phyloP scores from a whole-genome alignment of 805 yeast genomes.

The Nakazawaea ishiwadae region DNA sequence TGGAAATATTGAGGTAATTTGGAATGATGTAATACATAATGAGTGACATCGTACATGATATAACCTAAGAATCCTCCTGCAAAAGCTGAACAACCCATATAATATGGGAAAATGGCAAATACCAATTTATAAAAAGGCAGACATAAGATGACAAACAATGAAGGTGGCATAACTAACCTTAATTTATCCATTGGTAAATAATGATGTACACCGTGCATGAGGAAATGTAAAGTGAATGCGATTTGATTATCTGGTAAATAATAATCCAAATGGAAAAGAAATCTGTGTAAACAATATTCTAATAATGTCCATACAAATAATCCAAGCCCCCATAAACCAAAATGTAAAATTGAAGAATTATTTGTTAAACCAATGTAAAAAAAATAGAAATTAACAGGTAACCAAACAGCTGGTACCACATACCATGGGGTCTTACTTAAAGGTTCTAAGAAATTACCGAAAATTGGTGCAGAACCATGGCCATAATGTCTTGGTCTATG shows the following conservation, averaged over 20 bases:
- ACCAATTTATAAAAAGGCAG: conserved; percentile 80
- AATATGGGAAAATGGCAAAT: conserved; percentile 70
- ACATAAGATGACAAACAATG: conserved; percentile 67
- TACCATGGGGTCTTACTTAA: conserved; percentile 91
- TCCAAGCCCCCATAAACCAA: conserved; percentile 71
- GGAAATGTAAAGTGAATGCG: conserved; percentile 79
- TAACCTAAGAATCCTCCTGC: conserved; percentile 97
- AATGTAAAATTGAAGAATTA: conserved; percentile 40
- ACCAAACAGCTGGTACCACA: conserved; percentile 84
- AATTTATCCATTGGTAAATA: conserved; percentile 94
- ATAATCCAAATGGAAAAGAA: conserved; percentile 87
- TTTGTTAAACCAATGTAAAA: conserved; percentile 53
- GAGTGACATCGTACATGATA: conserved; percentile 88
- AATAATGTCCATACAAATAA: conserved; percentile 88
- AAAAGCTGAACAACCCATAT: conserved; percentile 86
- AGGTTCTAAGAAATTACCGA: conserved; percentile 94
- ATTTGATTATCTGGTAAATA: conserved; percentile 76
- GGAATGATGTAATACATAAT: conserved; percentile 88
- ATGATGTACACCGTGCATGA: conserved; percentile 95
- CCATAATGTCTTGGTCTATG: conserved; percentile 99
- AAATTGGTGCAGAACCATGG: conserved; percentile 91
- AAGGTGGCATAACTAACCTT: conserved; percentile 95
- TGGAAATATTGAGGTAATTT: conserved; percentile 73
- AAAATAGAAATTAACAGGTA: conserved; percentile 69
- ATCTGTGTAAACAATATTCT: conserved; percentile 86